Evolutionary conservation across 805 yeast genomes (phyloP), one percentile per base, ranked within the genome.

Genomic region (Kuraishia hungarica): DNA sequence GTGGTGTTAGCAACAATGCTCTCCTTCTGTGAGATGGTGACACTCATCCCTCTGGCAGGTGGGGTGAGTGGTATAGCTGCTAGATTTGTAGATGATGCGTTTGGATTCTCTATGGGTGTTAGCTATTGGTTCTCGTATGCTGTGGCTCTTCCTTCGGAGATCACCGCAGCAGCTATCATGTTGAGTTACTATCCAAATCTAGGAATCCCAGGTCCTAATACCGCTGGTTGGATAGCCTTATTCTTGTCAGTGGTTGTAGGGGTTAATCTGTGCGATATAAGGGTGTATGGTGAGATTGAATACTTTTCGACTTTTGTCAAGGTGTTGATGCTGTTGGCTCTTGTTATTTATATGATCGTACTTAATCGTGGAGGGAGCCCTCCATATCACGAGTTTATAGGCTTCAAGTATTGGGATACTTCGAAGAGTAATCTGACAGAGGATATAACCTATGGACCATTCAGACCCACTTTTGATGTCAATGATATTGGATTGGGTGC

Each of bases 1-100:
- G 73, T 87, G 13, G 91, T 87, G 1, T 65, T 85, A 24, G 79
- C 86, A 0, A 83, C 93, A 0, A 82, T 87, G 79, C 69, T 83
- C 17, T 83, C 90, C 3, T 85, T 86, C 66, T 89, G 93, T 57
- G 96, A 87, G 66, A 86, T 87, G 86, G 86, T 87, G 3, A 85
- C 94, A 0, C 73, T 88, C 56, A 82, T 87, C 21, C 90, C 94
- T 0, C 79, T 86, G n/a, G 85, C 86, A 21, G 88, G 87, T 49
- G 91, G 93, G 6, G 86, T 87, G 2, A 80, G 89, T 0, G 92
- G 91, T 0, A 73, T 88, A 26, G 81, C 89, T 1, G 80, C 92
- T 0, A 68, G 96, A 48, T 86, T 86, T 70, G 87, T 86, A 1
- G 90, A 85, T 59, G 91, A 86, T 64, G 86, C 90, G 0, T 84